A percentile compares a stretch with the other conserved stretches of the same genome.
These are phyloP conservation scores for Eutrema yunnanense DNA, from an alignment of 345 rosid species.

Conservation along the genomic window DNA sequence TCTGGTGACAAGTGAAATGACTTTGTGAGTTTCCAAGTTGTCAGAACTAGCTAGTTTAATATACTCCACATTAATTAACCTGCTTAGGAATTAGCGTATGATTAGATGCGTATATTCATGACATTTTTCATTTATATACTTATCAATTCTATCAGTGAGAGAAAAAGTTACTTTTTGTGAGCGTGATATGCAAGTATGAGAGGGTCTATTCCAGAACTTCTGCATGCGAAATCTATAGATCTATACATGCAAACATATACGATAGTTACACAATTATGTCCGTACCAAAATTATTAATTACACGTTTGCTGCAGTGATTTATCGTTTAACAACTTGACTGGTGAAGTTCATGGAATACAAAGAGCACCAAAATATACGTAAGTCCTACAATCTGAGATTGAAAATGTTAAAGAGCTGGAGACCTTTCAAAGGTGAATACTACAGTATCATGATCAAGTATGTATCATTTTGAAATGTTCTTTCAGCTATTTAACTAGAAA, in stretches of 20 bases:
- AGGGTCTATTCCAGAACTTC: not conserved
- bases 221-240: not conserved
- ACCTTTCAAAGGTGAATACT: too few relatives aligned
- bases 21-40: too few relatives aligned
- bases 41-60: too few relatives aligned
- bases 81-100: not conserved
- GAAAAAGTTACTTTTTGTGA: not conserved
- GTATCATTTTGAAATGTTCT: too few relatives aligned
- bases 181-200: not conserved
- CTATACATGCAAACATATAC: not conserved
- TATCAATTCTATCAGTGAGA: not conserved
- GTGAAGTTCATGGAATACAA: not conserved
- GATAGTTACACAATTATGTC: not conserved
- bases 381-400: not conserved
- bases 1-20: too few relatives aligned
- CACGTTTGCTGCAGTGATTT: slow-evolving; percentile 8
- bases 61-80: too few relatives aligned
- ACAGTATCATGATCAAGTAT: too few relatives aligned
- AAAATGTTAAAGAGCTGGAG: not conserved
- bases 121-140: not conserved
- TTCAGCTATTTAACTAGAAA: too few relatives aligned
- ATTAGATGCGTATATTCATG: not conserved
- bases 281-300: not conserved
- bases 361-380: not conserved
- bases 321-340: slow-evolving; percentile 9